A percentile compares a stretch with the other conserved stretches of the same genome.
Evolutionary conservation across 768 basidiomycete species (phyloP).

Genomic region (Kwoniella sp.): DNA sequence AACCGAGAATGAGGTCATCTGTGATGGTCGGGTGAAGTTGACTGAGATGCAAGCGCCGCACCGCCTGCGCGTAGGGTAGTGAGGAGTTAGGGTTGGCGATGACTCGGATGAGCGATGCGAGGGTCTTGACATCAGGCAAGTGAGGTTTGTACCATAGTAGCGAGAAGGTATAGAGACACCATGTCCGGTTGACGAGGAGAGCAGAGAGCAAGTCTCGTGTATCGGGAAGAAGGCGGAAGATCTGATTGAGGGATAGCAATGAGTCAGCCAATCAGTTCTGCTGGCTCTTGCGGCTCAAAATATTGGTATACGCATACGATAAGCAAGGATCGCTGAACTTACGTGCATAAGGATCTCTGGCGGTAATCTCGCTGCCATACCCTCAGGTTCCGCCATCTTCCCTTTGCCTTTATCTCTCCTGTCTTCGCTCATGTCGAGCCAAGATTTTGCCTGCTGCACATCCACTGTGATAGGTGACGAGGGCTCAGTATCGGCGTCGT

Average conservation of each 20-base stretch:
- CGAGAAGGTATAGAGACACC: slow-evolving; percentile 96
- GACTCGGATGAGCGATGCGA: slow-evolving; percentile 76
- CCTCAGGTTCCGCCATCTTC: slow-evolving; percentile 20
- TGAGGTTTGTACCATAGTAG: slow-evolving; percentile 90
- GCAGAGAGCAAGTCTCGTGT: slow-evolving; percentile 72
- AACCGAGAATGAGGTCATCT: slow-evolving; percentile 72
- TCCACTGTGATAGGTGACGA: slow-evolving; percentile 6
- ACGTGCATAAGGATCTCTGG: slow-evolving; percentile 86
- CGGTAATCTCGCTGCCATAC: slow-evolving; percentile 61
- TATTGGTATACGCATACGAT: background rate
- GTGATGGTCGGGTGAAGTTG: slow-evolving; percentile 69
- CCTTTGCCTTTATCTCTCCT: slow-evolving; percentile 55
- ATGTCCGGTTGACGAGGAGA: slow-evolving; percentile 80
- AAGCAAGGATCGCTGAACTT: slow-evolving; percentile 11
- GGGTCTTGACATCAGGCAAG: slow-evolving; percentile 69
- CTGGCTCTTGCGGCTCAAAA: background rate
- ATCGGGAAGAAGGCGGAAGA: slow-evolving; percentile 78
- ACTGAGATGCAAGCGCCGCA: slow-evolving; percentile 88
- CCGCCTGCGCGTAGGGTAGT: slow-evolving; percentile 83
- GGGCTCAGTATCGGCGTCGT: slow-evolving; percentile 2
- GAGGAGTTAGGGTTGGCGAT: slow-evolving; percentile 66
- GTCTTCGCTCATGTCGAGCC: slow-evolving; percentile 18
- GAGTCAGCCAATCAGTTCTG: background rate
- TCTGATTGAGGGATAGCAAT: slow-evolving; percentile 48
- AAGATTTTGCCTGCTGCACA: slow-evolving; percentile 23